Evolutionary conservation across 1,284 basidiomycete species (phyloP).

Genomic region (Irpex rosettiformis): DNA sequence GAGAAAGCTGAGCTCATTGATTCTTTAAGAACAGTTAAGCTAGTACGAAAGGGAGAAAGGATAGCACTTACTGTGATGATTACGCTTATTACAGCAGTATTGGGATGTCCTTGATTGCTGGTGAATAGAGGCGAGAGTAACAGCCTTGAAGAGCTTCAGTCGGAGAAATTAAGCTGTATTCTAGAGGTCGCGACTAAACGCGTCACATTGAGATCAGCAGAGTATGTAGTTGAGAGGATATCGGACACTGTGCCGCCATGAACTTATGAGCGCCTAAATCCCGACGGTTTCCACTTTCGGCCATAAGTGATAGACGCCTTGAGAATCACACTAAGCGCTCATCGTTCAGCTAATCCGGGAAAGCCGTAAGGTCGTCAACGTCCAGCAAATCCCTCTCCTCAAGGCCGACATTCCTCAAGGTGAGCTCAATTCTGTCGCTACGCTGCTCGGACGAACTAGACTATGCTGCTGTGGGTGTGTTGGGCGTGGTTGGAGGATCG

Average conservation of each 20-base stretch:
- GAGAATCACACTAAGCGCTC: neutral
- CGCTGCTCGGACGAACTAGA: neutral
- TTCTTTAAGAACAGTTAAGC: neutral
- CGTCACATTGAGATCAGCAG: neutral
- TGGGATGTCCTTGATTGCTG: too few relatives aligned
- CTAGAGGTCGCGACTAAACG: too few relatives aligned
- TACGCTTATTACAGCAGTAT: too few relatives aligned
- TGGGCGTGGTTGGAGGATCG: slow-evolving; percentile 1
- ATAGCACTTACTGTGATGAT: too few relatives aligned
- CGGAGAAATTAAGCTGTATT: too few relatives aligned
- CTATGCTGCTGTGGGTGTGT: slow-evolving; percentile 5
- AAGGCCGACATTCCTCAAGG: slow-evolving; percentile 18
- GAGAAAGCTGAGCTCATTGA: slow-evolving; percentile 8
- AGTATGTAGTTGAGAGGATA: neutral
- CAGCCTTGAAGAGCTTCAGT: too few relatives aligned
- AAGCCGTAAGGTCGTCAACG: slow-evolving; percentile 10
- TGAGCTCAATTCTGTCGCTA: slow-evolving; percentile 11
- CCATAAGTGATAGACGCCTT: neutral
- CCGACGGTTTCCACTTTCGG: neutral
- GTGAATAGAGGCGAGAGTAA: too few relatives aligned
- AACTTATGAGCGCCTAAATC: neutral
- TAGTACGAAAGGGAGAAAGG: too few relatives aligned
- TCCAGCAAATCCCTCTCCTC: slow-evolving; percentile 12
- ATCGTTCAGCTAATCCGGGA: neutral
- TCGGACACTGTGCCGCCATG: neutral